Evolutionary conservation across 139 green algal species (phyloP).

Genomic region (Tetradesmus obliquus): DNA sequence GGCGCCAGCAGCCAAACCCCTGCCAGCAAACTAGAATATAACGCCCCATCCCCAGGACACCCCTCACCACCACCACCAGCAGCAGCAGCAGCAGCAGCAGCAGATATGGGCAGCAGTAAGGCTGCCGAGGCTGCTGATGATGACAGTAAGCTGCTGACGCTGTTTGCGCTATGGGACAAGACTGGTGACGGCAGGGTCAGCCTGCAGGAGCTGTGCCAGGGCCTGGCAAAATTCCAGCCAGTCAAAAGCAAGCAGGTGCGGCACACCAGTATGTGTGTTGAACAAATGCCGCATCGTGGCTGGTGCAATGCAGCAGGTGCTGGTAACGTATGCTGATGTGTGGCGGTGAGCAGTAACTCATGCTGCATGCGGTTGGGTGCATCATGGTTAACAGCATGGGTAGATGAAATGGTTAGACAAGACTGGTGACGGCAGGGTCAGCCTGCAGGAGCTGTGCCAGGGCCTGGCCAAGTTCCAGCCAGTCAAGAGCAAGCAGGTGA

Average conservation of each 20-base stretch:
- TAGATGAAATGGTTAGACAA: too few species aligned
- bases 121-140: neutral
- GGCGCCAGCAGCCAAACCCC: neutral
- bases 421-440: neutral
- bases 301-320: too few species aligned
- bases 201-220: conserved; percentile 19
- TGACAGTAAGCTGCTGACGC: conserved; percentile 12
- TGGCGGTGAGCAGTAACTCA: too few species aligned
- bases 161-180: conserved; percentile 36
- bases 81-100: conserved; percentile 10
- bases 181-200: conserved; percentile 1
- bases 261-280: neutral
- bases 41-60: neutral
- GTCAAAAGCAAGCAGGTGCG: neutral
- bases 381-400: too few species aligned
- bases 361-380: too few species aligned
- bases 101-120: neutral
- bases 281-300: neutral
- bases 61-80: neutral
- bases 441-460: conserved; percentile 26
- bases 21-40: neutral
- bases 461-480: conserved; percentile 20
- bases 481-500: neutral
- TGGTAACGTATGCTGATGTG: too few species aligned
- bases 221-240: neutral